Evolutionary conservation across 1,284 basidiomycete genomes (phyloP).

Genomic region (Tetrapyrgos nigripes): DNA sequence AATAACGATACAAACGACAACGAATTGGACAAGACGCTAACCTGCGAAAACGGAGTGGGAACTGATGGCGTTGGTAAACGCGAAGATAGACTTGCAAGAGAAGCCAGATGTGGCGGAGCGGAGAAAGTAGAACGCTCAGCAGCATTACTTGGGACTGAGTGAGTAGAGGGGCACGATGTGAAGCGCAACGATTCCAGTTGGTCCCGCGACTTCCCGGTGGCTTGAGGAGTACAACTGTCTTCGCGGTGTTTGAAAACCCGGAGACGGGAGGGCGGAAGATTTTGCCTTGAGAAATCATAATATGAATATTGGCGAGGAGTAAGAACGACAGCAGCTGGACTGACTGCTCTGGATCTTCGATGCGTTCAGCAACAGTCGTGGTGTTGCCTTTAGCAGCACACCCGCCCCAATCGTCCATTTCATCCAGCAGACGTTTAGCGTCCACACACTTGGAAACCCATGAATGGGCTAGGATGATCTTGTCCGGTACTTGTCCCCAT

Average conservation of each 20-base stretch:
- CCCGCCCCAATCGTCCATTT: slow-evolving; percentile 62
- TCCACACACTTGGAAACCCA: slow-evolving; percentile 53
- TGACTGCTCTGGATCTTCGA: slow-evolving; percentile 40
- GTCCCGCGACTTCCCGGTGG: neutral
- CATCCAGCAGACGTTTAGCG: slow-evolving; percentile 47
- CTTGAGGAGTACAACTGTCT: neutral
- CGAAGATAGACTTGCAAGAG: too few species aligned
- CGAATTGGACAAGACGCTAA: too few species aligned
- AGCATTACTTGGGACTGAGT: too few species aligned
- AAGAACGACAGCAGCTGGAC: slow-evolving; percentile 36
- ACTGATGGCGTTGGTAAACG: too few species aligned
- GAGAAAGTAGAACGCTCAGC: too few species aligned
- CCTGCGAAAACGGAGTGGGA: too few species aligned
- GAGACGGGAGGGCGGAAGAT: neutral
- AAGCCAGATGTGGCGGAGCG: too few species aligned
- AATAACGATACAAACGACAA: too few species aligned
- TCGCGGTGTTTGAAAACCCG: neutral
- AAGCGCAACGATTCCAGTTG: too few species aligned
- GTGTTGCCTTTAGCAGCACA: slow-evolving; percentile 50
- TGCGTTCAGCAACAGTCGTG: slow-evolving; percentile 21
- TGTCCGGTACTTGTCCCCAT: slow-evolving; percentile 57
- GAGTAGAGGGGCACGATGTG: too few species aligned
- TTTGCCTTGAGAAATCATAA: slow-evolving; percentile 11
- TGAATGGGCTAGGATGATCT: slow-evolving; percentile 50
- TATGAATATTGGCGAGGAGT: neutral